Percentiles rank a stretch among this genome's conserved stretches.
phyloP scores from a whole-genome alignment of 2,329 filamentous ascomycete species.

The Clarireedia sp. region DNA sequence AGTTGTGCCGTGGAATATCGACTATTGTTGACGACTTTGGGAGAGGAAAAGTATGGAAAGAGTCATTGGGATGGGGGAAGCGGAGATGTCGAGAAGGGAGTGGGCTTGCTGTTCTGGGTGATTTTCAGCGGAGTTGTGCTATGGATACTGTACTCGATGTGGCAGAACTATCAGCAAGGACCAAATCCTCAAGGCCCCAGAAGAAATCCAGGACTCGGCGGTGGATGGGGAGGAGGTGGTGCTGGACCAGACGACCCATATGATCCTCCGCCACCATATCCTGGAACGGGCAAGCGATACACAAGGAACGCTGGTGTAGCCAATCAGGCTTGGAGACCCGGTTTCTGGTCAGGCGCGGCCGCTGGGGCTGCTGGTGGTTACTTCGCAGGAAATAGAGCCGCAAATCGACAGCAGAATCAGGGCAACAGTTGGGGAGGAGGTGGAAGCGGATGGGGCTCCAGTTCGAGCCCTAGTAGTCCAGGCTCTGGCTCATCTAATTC shows the following conservation, averaged over 20 bases:
- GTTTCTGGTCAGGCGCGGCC: conserved; percentile 60
- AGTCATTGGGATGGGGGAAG: conserved; percentile 3
- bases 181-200: conserved; percentile 26
- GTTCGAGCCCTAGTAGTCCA: conserved; percentile 24
- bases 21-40: conserved; percentile 66
- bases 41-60: conserved; percentile 58
- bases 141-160: conserved; percentile 56
- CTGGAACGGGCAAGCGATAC: conserved; percentile 18
- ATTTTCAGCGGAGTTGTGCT: conserved; percentile 51
- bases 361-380: conserved; percentile 64
- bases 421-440: conserved; percentile 19
- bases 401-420: conserved; percentile 30
- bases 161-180: conserved; percentile 16
- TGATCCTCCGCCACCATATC: conserved; percentile 29
- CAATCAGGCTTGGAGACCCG: conserved; percentile 55
- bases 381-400: conserved; percentile 59
- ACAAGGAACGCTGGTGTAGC: conserved; percentile 18
- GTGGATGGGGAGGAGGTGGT: conserved; percentile 34
- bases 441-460: conserved; percentile 10
- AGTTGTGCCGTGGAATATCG: conserved; percentile 91
- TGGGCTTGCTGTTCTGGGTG: conserved; percentile 46
- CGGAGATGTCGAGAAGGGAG: conserved; percentile 6
- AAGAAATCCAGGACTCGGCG: conserved; percentile 32
- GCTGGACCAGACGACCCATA: conserved; percentile 20
- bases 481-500: conserved; percentile 30